Evolutionary conservation across 208 protist genomes (phyloP).

Genomic region (Angomonas ambiguus): DNA sequence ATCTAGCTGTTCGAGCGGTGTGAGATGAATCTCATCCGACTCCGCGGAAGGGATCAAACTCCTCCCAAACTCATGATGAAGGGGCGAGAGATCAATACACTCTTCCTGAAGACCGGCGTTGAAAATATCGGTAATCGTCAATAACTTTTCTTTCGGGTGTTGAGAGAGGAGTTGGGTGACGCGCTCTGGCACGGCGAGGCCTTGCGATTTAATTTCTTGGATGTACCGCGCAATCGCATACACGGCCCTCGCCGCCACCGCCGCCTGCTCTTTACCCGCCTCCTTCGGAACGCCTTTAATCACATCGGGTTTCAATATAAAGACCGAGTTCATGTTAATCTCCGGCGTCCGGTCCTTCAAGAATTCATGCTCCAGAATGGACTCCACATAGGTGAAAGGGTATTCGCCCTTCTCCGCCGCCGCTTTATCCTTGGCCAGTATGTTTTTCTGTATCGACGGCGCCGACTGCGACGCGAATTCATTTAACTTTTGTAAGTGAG

Average conservation of each 20-base stretch:
- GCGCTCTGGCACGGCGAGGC: constrained; percentile 25
- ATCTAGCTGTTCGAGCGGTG: constrained; percentile 53
- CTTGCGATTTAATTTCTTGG: constrained; percentile 25
- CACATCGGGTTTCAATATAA: constrained; percentile 45
- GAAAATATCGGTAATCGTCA: neutral
- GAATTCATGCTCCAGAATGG: constrained; percentile 37
- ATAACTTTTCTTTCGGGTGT: neutral
- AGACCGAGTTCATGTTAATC: constrained; percentile 68
- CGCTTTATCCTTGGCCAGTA: constrained; percentile 57
- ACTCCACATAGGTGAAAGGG: constrained; percentile 75
- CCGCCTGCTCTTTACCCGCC: constrained; percentile 42
- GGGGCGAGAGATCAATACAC: constrained; percentile 51
- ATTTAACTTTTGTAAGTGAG: constrained; percentile 64
- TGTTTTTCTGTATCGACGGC: constrained; percentile 44
- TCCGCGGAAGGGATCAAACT: constrained; percentile 69
- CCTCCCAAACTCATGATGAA: constrained; percentile 66
- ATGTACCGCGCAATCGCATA: constrained; percentile 66
- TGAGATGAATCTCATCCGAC: constrained; percentile 47
- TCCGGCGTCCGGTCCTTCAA: constrained; percentile 59
- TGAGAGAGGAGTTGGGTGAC: neutral
- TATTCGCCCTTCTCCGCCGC: constrained; percentile 30
- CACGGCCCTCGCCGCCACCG: constrained; percentile 54
- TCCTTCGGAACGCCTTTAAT: neutral
- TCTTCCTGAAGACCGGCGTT: neutral
- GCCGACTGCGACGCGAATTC: constrained; percentile 54